Percentiles rank a stretch among this genome's conserved stretches.
These are phyloP conservation scores for Conringia planisiliqua DNA, from an alignment of 345 rosid genomes.

Conservation along the genomic window DNA sequence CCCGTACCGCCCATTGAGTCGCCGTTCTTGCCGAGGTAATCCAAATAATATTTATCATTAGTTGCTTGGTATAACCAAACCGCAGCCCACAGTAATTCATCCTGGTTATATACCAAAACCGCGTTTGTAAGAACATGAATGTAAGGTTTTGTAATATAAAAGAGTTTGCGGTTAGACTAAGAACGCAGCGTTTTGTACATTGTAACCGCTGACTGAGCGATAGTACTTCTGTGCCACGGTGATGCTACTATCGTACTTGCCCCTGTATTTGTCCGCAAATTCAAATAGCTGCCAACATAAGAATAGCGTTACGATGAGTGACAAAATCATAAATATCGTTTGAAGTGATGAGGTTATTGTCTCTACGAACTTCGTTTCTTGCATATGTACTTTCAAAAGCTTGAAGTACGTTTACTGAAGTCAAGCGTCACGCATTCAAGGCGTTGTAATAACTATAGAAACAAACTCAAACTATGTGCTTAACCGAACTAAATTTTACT, in stretches of 20 bases:
- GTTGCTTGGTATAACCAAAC: conserved; percentile 88
- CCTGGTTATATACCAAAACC: conserved; percentile 40
- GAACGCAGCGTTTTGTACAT: conserved; percentile 42
- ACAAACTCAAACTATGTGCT: not conserved
- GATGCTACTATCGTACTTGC: conserved; percentile 88
- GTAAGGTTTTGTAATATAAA: not conserved
- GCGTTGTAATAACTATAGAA: not conserved
- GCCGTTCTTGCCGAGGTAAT: conserved; percentile 81
- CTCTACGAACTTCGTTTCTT: not conserved
- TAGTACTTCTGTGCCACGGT: conserved; percentile 80
- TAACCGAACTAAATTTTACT: not conserved
- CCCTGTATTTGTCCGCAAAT: conserved; percentile 91
- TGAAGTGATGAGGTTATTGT: not conserved
- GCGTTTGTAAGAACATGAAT: not conserved
- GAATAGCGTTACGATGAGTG: not conserved
- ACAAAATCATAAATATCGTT: not conserved
- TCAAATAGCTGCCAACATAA: conserved; percentile 59
- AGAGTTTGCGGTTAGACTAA: not conserved
- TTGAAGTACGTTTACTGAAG: not conserved
- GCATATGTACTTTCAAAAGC: not conserved
- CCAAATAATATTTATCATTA: conserved; percentile 56
- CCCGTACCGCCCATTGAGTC: conserved; percentile 83
- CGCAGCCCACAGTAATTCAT: conserved; percentile 91
- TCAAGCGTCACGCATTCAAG: not conserved
- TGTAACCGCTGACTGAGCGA: conserved; percentile 81